These are phyloP conservation scores for Harringtonia aguacate DNA, from an alignment of 2,329 filamentous ascomycete genomes.

Conservation along the genomic window DNA sequence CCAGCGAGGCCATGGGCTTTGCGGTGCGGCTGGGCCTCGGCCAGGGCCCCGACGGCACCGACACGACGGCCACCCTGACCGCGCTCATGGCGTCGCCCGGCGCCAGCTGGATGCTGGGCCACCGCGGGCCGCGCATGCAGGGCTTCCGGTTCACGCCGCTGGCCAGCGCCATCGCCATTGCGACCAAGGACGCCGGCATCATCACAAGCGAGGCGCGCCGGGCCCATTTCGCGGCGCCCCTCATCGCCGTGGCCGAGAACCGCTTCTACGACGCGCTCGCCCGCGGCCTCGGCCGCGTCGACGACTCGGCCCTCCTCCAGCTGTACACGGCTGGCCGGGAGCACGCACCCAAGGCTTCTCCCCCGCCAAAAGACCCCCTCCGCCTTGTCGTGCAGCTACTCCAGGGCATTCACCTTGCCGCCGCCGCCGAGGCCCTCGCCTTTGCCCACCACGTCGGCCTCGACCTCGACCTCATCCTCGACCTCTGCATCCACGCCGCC, in stretches of 20 bases:
- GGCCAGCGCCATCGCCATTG: conserved; percentile 48
- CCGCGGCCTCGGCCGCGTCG: conserved; percentile 39
- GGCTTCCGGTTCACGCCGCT: conserved; percentile 37
- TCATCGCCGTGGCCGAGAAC: conserved; percentile 54
- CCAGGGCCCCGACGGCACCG: conserved; percentile 40
- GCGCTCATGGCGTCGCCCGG: conserved; percentile 34
- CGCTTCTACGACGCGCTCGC: conserved; percentile 49
- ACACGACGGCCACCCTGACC: conserved; percentile 25
- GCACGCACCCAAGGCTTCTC: conserved; percentile 7
- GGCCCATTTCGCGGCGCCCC: conserved; percentile 45
- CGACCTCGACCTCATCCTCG: conserved; percentile 33
- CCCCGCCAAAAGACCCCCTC: background rate
- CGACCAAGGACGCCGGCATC: conserved; percentile 52
- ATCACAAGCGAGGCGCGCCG: conserved; percentile 55
- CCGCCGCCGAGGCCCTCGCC: conserved; percentile 30
- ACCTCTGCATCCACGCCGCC: conserved; percentile 33
- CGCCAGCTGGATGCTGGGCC: conserved; percentile 53
- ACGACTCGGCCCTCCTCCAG: conserved; percentile 31
- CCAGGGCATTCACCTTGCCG: conserved; percentile 31
- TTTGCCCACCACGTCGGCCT: conserved; percentile 29
- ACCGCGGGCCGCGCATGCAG: conserved; percentile 44
- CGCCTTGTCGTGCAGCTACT: conserved; percentile 26
- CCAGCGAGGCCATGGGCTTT: conserved; percentile 50
- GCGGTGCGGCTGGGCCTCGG: conserved; percentile 43
- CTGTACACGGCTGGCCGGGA: conserved; percentile 29